Base-by-base conservation (phyloP, 257 asterid genomes). In the Cordia subcordata region DNA sequence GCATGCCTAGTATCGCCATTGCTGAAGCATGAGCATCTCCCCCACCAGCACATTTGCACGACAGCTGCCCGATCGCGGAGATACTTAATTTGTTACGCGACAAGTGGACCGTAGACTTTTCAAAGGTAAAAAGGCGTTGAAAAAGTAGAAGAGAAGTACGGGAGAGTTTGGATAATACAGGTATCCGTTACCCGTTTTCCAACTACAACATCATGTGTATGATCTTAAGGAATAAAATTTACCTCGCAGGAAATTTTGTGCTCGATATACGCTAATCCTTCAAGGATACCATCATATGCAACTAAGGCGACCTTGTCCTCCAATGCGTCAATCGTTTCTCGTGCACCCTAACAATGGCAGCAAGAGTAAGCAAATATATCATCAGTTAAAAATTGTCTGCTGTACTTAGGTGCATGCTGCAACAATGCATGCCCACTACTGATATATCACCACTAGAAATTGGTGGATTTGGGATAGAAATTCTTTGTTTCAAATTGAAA, bases 241-340 rank as follows among this genome's bases (percentile, higher is more conserved):
- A 82, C 97, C 94, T 90, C 95, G 58, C 77, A 74, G 10, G 86
- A 82, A 42, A 90, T 74, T 77, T 68, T 86, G 79, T 84, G 81
- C 21, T 77, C 22, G 27, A 82, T 39, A 58, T 46, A 66, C 53
- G 92, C 83, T 68, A 86, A 57, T 35, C 74, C 65, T 22, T 76
- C 88, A 16, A 70, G 65, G 37, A 81, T 65, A 32, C 75, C 81
- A 35, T 81, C 92, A 58, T 61, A 62, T 51, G 13, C 65, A 0
- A 64, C 57, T 65, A 79, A 46, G 23, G 78, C 79, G 8, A 75
- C 76, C 37, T 75, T 71, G 23, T 74, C 82, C 22, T 79, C 85
- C 56, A 58, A 46, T 22, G 55, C 17, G 0, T 76, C 79, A 3
- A 59, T 40, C 4, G 40, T 53, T 32, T 52, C 63, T 38, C 63